Evolutionary conservation across 768 basidiomycete genomes (phyloP), one percentile per base, ranked within the genome.

Genomic region (Lanmaoa pseudosensibilis): DNA sequence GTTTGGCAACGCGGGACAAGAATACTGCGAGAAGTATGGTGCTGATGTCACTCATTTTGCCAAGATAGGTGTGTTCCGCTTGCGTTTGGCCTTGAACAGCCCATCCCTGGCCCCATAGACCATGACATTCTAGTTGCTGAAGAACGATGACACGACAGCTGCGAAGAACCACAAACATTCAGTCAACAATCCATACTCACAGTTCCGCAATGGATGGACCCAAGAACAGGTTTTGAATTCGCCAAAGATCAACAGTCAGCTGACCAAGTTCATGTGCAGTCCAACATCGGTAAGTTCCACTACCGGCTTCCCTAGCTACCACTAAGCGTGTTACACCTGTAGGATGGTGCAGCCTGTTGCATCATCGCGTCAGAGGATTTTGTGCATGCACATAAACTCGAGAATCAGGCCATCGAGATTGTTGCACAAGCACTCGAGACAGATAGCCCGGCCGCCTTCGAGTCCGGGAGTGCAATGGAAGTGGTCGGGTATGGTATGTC

Each of bases 361-460:
- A 79, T 94, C 52, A 77, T 94, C 27, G 90, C 85, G 5, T 90
- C 88, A 0, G 90, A 92, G 65, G 81, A 80, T 36, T 93, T 93
- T 62, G 88, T 94, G 8, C 86, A 82, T 47, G 68, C 74, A 1
- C 84, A 91, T 62, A 74, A 77, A 13, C 82, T 93, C 10, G 86
- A 92, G 72, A 94, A 92, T 66, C 92, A 94, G 65, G 90, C 90
- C 16, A 90, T 92, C 58, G 92, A 94, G 66, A 85, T 94, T 46
- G 83, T 88, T 21, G 81, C 84, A 0, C 81, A 82, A 59, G 80
- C 78, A 3, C 73, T 92, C 36, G 74, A 77, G 37, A 94, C 91
- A 1, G 92, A 93, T 65, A 76, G 78, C 13, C 76, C 83, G 2
- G 69, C 71, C 15, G 81, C 90, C 3, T 91, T 88, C 58, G 85